Evolutionary conservation across 495 filamentous ascomycete genomes (phyloP), one percentile per base, ranked within the genome.

Genomic region (Penicillium coprophilum): DNA sequence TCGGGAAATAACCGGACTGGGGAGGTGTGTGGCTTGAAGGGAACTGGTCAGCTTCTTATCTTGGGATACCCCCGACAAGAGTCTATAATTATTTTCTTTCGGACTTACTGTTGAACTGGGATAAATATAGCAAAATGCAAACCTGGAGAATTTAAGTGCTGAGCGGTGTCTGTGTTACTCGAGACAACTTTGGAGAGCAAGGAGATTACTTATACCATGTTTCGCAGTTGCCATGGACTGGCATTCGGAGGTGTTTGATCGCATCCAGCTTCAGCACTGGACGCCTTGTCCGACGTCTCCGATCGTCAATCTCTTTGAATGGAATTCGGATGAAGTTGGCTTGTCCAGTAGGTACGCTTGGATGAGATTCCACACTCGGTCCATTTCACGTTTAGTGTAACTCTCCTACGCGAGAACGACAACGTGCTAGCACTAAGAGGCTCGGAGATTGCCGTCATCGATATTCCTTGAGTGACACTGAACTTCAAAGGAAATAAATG

Each of bases 331-430:
- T 24, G 47, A 49, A 59, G 56, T 39, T 41, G 38, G 43, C 56
- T 51, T 5, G 2, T 24, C 31, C 46, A 66, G 60, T 53, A 59
- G 52, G 51, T 52, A 57, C 59, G 55, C 56, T 53, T 58, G 32
- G 19, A 67, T 60, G 24, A 44, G 47, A 51, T 53, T 47, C 55
- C 31, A 46, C 50, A 57, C 57, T 62, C 59, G 61, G 65, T 60
- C 59, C 44, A 62, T 67, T 62, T 65, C 44, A 43, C 48, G 57
- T 49, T 54, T 34, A 21, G 65, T 67, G 65, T 67, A 67, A 67
- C 65, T 30, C 30, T 30, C 27, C 6, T 19, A 39, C 9, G 41
- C 28, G 20, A 17, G 20, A 27, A 19, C 19, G 41, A 31, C 21
- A 38, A 58, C 38, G 44, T 54, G 43, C 28, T 28, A 43, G 46